phyloP scores from a whole-genome alignment of 345 rosid species.

The Schrenkiella parvula region DNA sequence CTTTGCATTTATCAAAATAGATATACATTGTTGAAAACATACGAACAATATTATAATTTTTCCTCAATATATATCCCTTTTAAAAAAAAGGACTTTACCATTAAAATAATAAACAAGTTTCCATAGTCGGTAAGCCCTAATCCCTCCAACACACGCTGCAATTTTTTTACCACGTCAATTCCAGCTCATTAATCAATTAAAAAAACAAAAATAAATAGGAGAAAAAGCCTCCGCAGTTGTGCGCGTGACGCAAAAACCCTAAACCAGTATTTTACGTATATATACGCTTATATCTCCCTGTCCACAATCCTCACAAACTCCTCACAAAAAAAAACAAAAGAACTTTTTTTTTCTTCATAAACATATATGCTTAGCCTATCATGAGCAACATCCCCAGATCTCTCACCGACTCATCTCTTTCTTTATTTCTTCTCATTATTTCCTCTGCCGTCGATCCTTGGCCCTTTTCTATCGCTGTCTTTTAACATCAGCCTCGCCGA shows the following conservation, averaged over 20 bases:
- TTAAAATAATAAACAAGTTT: constrained; percentile 2
- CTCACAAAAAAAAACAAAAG: background rate
- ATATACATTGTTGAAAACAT: no score
- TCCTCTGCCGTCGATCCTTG: constrained; percentile 78
- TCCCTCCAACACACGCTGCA: background rate
- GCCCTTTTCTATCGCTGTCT: constrained; percentile 59
- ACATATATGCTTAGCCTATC: constrained; percentile 35
- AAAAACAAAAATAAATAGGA: background rate
- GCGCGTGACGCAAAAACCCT: constrained; percentile 27
- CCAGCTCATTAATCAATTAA: background rate
- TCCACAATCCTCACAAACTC: constrained; percentile 14
- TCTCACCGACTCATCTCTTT: constrained; percentile 64
- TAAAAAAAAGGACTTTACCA: no score
- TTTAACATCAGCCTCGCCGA: constrained; percentile 28
- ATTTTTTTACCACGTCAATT: constrained; percentile 23
- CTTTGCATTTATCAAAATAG: no score
- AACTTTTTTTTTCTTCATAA: background rate
- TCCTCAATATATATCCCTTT: no score
- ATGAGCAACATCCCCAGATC: constrained; percentile 90
- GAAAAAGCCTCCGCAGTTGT: constrained; percentile 14
- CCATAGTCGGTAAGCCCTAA: constrained; percentile 1
- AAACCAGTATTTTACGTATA: background rate
- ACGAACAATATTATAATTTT: no score
- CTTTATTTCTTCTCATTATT: constrained; percentile 66
- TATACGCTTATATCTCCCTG: background rate